Evolutionary conservation across 177 flowering plant species (phyloP), one percentile per base, ranked within the genome.

Genomic region (Vitis hybrid): DNA sequence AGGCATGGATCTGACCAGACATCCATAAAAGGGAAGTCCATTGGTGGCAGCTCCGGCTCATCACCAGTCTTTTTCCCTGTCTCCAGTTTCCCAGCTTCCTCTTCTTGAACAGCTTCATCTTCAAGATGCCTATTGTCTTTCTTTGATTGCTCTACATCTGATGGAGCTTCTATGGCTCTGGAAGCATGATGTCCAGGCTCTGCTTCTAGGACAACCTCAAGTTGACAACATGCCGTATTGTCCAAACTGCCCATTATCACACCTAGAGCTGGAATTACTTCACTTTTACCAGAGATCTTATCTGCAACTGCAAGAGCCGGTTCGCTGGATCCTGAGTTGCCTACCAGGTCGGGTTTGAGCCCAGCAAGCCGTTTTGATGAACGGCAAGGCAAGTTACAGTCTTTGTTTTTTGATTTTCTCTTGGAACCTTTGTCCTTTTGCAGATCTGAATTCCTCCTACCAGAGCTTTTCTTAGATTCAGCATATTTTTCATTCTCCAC

Each of bases 1-100:
- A 82, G 63, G 68, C 81, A 82, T 22, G 85, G 84, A 29, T 84
- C 84, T 48, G 82, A 73, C 78, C 82, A 81, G 55, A 63, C 72
- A 18, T 80, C 83, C 14, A 58, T 69, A 34, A 71, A 78, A 14
- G 80, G 71, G 49, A 69, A 74, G 34, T 11, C 18, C 7, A 66
- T 31, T 14, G 68, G 77, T 26, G 79, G 53, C 45, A 39, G 8
- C 8, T 67, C 78, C 58, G 74, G 59, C 65, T 69, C 70, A 9
- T 65, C 78, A 7, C 18, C 56, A 26, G 5, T 55, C 2, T 50
- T 54, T 19, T 63, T 75, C 70, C 65, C 74, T 57, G 48, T 12
- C 57, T 59, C 76, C 63, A 57, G 16, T 29, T 52, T 15, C 11
- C 63, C 65, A 9, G 51, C 0, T 61, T 68, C 68, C 68, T 79